Evolutionary conservation across 805 yeast genomes (phyloP).

Genomic region (Ogataea haglerorum): DNA sequence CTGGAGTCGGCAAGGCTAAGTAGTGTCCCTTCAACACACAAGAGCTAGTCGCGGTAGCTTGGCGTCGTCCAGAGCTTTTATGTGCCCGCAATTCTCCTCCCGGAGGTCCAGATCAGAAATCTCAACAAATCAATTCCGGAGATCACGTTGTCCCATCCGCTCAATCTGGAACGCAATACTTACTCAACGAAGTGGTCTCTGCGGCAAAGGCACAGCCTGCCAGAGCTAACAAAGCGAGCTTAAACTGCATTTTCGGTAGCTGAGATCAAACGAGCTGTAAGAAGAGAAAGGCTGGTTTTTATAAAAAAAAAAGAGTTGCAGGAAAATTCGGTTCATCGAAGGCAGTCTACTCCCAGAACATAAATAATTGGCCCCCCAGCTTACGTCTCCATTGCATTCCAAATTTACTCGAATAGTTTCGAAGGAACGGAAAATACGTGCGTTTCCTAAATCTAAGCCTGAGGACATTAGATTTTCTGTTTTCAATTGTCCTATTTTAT

Average conservation of each 20-base stretch:
- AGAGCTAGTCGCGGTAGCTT: not conserved
- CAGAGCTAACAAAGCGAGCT: constrained; percentile 46
- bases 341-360: constrained; percentile 4
- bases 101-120: not conserved
- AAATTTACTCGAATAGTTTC: not conserved
- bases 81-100: not conserved
- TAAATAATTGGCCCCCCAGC: constrained; percentile 11
- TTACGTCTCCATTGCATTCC: constrained; percentile 5
- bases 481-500: constrained; percentile 4
- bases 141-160: not conserved
- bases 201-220: constrained; percentile 46
- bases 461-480: not conserved
- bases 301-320: constrained; percentile 6
- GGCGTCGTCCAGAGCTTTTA: not conserved
- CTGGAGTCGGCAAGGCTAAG: not conserved
- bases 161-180: constrained; percentile 21
- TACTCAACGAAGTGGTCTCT: constrained; percentile 37
- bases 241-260: constrained; percentile 48
- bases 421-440: constrained; percentile 4
- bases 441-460: constrained; percentile 3
- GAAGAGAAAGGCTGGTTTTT: constrained; percentile 10
- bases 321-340: constrained; percentile 8
- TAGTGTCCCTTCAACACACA: not conserved
- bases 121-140: not conserved
- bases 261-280: not conserved